Evolutionary conservation across 805 yeast species (phyloP), one percentile per base, ranked within the genome.

Genomic region (Saccharomycopsis fermentans): DNA sequence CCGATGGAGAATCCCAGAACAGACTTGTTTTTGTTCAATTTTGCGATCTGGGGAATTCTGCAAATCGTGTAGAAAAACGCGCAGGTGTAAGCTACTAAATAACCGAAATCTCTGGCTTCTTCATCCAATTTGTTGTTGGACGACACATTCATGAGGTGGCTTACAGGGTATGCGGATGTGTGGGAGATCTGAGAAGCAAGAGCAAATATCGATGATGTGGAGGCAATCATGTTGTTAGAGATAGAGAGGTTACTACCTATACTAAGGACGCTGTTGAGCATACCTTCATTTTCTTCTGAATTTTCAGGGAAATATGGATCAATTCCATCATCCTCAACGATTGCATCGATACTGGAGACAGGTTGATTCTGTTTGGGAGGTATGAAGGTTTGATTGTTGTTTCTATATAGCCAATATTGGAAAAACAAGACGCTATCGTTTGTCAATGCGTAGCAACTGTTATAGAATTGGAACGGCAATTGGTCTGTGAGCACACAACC

Each of bases 401-500:
- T 43, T 43, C 77, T 73, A 69, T 90, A 91, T 70, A 87, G 83
- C 70, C 81, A 79, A 68, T 77, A 90, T 69, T 91, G 97, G 3
- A 78, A 75, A 54, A 83, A 76, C 32, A 91, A 74, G 11, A 88
- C 73, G 26, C 78, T 57, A 70, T 91, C 97, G 62, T 87, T 86
- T 59, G 77, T 70, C 55, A 92, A 74, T 68, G 87, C 90, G 70
- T 91, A 91, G 1, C 79, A 59, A 0, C 95, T 88, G 17, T 90
- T 73, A 24, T 83, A 72, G 11, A 82, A 78, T 68, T 90, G 97
- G 70, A 90, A 91, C n/a, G 85, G 82, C 53, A 90, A 73, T 61
- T 91, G 97, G 6, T 80, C 68, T 0, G 96, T 90, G 53, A 90
- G 68, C 0, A 87, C 60, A 61, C 96, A 89, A 0, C 97, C 97